phyloP scores from a whole-genome alignment of 208 protist species.

The Leishmania braziliensis region DNA sequence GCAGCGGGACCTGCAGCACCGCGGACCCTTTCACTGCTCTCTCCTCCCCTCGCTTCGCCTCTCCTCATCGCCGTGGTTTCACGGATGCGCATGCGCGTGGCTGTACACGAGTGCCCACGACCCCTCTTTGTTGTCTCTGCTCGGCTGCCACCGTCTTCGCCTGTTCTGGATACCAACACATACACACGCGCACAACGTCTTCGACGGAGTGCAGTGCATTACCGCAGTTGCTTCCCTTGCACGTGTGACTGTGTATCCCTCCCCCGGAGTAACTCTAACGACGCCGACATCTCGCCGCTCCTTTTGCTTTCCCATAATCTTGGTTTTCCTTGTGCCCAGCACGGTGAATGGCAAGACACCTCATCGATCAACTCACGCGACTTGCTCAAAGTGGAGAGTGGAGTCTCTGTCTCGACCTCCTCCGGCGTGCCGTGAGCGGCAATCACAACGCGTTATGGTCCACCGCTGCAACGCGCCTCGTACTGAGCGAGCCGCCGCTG shows the following conservation, averaged over 20 bases:
- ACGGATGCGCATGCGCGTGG: neutral
- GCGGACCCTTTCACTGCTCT: neutral
- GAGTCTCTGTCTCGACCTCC: conserved; percentile 17
- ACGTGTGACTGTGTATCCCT: neutral
- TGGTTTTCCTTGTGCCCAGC: too few relatives aligned
- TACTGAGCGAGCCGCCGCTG: neutral
- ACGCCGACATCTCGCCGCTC: neutral
- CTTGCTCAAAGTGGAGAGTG: conserved; percentile 8
- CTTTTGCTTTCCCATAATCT: neutral
- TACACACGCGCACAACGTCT: neutral
- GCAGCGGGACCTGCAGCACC: too few relatives aligned
- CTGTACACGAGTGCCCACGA: neutral
- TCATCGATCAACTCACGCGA: neutral
- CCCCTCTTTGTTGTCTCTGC: neutral
- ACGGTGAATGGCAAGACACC: neutral
- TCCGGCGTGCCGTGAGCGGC: neutral
- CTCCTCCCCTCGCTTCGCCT: neutral
- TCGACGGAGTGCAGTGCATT: neutral
- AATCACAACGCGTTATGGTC: neutral
- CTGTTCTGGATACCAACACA: neutral
- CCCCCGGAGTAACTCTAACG: neutral
- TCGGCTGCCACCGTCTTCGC: neutral
- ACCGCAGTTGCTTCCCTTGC: neutral
- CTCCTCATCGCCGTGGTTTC: neutral
- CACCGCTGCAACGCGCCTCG: neutral